phyloP scores from a whole-genome alignment of 371 early-diverging fungal species.

The Syncephalastrum sp. region DNA sequence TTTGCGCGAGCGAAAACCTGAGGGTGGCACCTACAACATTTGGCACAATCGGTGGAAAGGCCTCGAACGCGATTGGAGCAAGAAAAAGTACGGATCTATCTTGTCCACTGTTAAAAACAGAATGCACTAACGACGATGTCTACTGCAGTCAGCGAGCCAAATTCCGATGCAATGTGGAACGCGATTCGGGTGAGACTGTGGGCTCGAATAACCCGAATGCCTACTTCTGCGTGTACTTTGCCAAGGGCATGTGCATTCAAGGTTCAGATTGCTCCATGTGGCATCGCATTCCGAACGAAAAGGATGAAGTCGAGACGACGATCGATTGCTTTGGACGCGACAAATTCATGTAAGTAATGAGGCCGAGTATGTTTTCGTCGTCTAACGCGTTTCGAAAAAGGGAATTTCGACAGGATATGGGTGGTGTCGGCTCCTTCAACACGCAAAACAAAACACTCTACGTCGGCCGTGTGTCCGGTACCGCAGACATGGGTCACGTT shows the following conservation, averaged over 20 bases:
- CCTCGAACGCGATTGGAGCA: slow-evolving; percentile 43
- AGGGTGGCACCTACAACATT: slow-evolving; percentile 71
- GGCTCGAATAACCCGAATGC: slow-evolving; percentile 63
- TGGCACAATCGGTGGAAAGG: slow-evolving; percentile 76
- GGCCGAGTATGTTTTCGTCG: not conserved
- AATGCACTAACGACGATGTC: not conserved
- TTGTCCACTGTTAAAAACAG: not conserved
- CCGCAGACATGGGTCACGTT: slow-evolving; percentile 58
- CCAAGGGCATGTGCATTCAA: slow-evolving; percentile 79
- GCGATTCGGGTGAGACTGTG: slow-evolving; percentile 75
- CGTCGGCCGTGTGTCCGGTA: slow-evolving; percentile 68
- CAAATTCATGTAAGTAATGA: slow-evolving; percentile 44
- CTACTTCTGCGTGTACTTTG: slow-evolving; percentile 83
- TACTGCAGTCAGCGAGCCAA: slow-evolving; percentile 53
- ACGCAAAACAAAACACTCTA: slow-evolving; percentile 75
- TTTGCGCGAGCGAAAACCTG: slow-evolving; percentile 38
- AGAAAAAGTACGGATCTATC: slow-evolving; percentile 28
- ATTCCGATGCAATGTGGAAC: slow-evolving; percentile 62
- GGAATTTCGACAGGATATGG: slow-evolving; percentile 84
- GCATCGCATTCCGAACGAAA: slow-evolving; percentile 72
- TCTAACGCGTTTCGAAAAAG: slow-evolving; percentile 18
- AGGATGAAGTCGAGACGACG: slow-evolving; percentile 66
- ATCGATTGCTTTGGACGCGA: slow-evolving; percentile 86
- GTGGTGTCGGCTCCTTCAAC: slow-evolving; percentile 85
- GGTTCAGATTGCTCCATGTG: slow-evolving; percentile 70